These are phyloP conservation scores for Endoconidiophora polonica DNA, from an alignment of 2,329 filamentous ascomycete genomes.

Conservation along the genomic window DNA sequence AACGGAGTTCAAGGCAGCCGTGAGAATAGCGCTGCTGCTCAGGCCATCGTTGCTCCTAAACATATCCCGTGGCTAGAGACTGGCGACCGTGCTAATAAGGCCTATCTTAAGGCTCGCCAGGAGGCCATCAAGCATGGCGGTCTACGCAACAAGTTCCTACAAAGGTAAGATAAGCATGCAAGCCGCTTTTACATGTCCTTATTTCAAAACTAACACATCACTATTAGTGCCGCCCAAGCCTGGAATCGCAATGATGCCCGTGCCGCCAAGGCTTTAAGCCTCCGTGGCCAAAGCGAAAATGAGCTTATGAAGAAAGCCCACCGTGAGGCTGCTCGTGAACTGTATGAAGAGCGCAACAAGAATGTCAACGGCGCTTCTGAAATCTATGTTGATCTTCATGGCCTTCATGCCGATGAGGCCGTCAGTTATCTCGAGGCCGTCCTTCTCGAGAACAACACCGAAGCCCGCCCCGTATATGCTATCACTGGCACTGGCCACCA, in stretches of 20 bases:
- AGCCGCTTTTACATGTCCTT: background rate
- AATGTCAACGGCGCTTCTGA: conserved; percentile 44
- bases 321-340: conserved; percentile 73
- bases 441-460: conserved; percentile 62
- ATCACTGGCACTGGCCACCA: conserved; percentile 96
- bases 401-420: conserved; percentile 95
- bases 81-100: conserved; percentile 75
- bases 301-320: conserved; percentile 95
- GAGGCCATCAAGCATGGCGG: conserved; percentile 97
- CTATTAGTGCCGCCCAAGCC: conserved; percentile 69
- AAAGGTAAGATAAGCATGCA: conserved; percentile 50
- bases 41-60: conserved; percentile 72
- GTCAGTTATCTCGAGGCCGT: conserved; percentile 85
- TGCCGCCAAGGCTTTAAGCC: conserved; percentile 83
- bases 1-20: conserved; percentile 49
- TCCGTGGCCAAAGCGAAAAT: conserved; percentile 91
- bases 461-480: conserved; percentile 68
- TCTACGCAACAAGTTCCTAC: conserved; percentile 88
- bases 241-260: conserved; percentile 97
- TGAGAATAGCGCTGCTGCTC: conserved; percentile 66
- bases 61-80: conserved; percentile 96
- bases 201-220: background rate
- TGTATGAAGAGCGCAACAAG: conserved; percentile 89
- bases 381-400: conserved; percentile 88
- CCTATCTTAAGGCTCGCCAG: conserved; percentile 84